phyloP scores from a whole-genome alignment of 306 rosid genomes.

The Cucumis sativus region Cucumber_9930_V3 NC_026657.2:26281501-26282000 shows the following conservation, averaged over 20 bases:
- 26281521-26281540: background rate
- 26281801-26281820: background rate
- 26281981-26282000: background rate
- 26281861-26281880: background rate
- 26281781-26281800: background rate
- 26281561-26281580: background rate
- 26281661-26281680: background rate
- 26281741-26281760: background rate
- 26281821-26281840: background rate
- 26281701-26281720: background rate
- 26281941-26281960: background rate
- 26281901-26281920: background rate
- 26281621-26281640: background rate
- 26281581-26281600: background rate
- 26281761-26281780: background rate
- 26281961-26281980: background rate
- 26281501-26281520: background rate
- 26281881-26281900: background rate
- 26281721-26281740: background rate
- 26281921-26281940: background rate
- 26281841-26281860: background rate
- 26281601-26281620: background rate
- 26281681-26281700: background rate
- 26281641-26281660: background rate
- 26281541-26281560: background rate